Evolutionary conservation across 768 basidiomycete species (phyloP).

Genomic region (Cystobasidium ongulense): DNA sequence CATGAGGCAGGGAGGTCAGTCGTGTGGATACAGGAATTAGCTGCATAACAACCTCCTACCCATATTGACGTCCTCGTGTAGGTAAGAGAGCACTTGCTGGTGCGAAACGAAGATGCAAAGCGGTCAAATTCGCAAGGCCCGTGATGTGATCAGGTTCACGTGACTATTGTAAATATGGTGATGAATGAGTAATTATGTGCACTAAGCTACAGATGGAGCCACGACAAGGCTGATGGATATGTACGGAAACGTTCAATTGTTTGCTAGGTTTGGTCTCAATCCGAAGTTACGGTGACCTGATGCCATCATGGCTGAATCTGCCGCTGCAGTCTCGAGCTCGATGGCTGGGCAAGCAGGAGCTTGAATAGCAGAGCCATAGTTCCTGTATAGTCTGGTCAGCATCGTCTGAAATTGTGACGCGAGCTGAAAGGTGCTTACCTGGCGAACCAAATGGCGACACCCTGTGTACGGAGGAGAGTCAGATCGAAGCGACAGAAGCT

Average conservation of each 20-base stretch:
- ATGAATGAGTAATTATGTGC: background rate
- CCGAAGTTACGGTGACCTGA: background rate
- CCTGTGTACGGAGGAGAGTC: background rate
- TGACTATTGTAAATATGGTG: no score
- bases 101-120: no score
- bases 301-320: background rate
- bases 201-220: background rate
- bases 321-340: background rate
- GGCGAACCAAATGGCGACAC: conserved; percentile 15
- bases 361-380: background rate
- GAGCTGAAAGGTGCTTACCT: background rate
- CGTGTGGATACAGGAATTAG: background rate
- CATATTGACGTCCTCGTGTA: no score
- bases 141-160: no score
- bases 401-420: background rate
- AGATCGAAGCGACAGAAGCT: background rate
- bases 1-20: background rate
- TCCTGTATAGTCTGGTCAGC: background rate
- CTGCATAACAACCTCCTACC: background rate
- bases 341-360: conserved; percentile 13
- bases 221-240: background rate
- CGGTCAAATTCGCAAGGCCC: no score
- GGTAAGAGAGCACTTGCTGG: no score
- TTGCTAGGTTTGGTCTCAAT: conserved; percentile 2
- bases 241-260: background rate